These are phyloP conservation scores for Musa acuminata DNA, from an alignment of 176 grass and related monocot species.

Conservation along the genomic window DNA sequence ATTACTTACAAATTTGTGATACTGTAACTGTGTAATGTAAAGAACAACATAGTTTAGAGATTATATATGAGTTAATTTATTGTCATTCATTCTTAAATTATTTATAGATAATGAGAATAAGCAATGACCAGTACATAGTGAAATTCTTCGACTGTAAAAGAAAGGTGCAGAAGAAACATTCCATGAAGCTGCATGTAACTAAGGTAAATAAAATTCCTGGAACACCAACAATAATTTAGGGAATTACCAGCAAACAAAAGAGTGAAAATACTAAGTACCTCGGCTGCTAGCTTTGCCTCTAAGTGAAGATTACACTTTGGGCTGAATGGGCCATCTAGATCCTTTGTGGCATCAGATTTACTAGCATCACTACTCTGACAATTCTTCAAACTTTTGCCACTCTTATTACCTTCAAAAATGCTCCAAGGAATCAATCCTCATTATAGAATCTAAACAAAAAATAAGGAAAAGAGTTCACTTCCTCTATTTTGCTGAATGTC, in stretches of 20 bases:
- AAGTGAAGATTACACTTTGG: slow-evolving; percentile 46
- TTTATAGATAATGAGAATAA: background rate
- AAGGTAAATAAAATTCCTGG: background rate
- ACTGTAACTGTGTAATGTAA: background rate
- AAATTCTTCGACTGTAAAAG: background rate
- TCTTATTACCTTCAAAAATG: slow-evolving; percentile 18
- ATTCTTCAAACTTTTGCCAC: slow-evolving; percentile 20
- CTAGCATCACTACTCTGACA: background rate
- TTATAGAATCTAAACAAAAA: background rate
- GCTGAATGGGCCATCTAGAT: slow-evolving; percentile 28
- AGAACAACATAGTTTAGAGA: background rate
- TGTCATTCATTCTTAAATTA: background rate
- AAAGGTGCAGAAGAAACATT: background rate
- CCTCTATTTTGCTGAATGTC: background rate
- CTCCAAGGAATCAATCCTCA: background rate
- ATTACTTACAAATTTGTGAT: no score
- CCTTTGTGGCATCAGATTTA: slow-evolving; percentile 23
- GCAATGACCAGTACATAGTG: background rate
- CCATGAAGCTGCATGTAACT: background rate
- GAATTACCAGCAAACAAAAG: slow-evolving; percentile 5
- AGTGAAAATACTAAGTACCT: slow-evolving; percentile 29
- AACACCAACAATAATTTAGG: background rate
- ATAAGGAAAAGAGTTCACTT: background rate
- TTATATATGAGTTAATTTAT: background rate
- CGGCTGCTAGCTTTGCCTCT: slow-evolving; percentile 59